phyloP scores from a whole-genome alignment of 176 grass and related monocot genomes.

The Triticum timopheevii region DNA sequence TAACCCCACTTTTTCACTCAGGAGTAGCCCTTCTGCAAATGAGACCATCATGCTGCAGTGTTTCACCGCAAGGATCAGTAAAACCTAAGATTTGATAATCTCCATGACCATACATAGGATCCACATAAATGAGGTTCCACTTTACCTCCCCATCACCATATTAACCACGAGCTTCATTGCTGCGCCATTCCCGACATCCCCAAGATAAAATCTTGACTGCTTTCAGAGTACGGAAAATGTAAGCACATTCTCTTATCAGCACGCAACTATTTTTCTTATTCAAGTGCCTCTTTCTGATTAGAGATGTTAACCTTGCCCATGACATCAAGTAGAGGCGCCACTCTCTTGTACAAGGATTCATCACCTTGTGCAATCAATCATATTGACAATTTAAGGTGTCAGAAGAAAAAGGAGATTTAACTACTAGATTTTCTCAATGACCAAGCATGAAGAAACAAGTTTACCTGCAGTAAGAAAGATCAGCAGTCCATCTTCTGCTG shows the following conservation, averaged over 20 bases:
- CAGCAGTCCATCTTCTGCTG: slow-evolving; percentile 88
- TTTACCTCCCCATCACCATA: slow-evolving; percentile 95
- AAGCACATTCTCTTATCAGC: slow-evolving; percentile 1
- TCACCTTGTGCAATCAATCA: slow-evolving; percentile 60
- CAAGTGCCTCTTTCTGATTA: slow-evolving; percentile 13
- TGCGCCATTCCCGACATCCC: slow-evolving; percentile 83
- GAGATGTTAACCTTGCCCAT: slow-evolving; percentile 73
- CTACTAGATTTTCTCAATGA: not conserved
- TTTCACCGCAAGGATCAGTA: slow-evolving; percentile 21
- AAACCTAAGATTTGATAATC: slow-evolving; percentile 1
- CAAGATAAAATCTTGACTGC: slow-evolving; percentile 83
- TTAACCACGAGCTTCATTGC: slow-evolving; percentile 97
- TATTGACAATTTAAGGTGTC: slow-evolving; percentile 28
- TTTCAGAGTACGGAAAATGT: slow-evolving; percentile 32
- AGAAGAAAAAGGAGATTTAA: not conserved
- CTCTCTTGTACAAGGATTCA: slow-evolving; percentile 61
- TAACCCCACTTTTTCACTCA: slow-evolving; percentile 77
- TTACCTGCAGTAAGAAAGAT: slow-evolving; percentile 93
- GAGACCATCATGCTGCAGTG: slow-evolving; percentile 92
- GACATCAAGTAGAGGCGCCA: slow-evolving; percentile 71
- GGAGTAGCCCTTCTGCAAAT: slow-evolving; percentile 80
- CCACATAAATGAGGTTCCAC: slow-evolving; percentile 18
- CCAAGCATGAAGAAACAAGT: not conserved
- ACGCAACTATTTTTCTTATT: not conserved
- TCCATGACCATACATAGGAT: slow-evolving; percentile 5